Conservation (phyloP, 225 moss, liverwort and hornwort genomes). For the Bryum argenteum region DNA sequence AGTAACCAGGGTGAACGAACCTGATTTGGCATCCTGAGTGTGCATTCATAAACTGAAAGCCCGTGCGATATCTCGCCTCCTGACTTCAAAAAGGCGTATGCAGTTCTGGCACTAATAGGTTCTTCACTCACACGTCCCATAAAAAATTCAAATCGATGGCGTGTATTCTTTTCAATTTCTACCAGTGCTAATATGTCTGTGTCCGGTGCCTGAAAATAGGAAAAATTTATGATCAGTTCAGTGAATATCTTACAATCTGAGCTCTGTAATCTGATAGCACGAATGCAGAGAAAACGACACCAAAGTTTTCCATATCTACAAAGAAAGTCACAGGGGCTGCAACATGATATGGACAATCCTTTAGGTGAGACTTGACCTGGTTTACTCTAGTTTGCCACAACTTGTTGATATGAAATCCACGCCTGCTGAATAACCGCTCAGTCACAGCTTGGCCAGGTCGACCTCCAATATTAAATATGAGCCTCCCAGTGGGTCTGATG, state of each 20-base stretch:
- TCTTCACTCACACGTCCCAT: constrained; percentile 95
- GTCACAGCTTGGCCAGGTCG: constrained; percentile 98
- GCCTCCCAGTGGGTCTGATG: constrained; percentile 81
- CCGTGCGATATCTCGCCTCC: constrained; percentile 98
- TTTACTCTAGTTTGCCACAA: constrained; percentile 98
- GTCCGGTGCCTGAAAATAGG: constrained; percentile 75
- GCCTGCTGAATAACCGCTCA: constrained; percentile 82
- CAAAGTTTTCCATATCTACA: not conserved
- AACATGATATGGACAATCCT: constrained; percentile 8
- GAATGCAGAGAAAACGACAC: not conserved
- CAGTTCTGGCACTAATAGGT: constrained; percentile 92
- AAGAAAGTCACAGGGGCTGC: constrained; percentile 1
- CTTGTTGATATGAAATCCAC: constrained; percentile 89
- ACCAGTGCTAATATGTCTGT: constrained; percentile 97
- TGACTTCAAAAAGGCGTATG: constrained; percentile 83
- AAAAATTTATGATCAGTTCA: not conserved
- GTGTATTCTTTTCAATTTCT: constrained; percentile 98
- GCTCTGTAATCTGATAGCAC: constrained; percentile 10
- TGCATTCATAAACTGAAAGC: constrained; percentile 95
- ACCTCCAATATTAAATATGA: constrained; percentile 99
- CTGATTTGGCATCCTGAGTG: constrained; percentile 88
- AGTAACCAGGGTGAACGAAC: constrained; percentile 34
- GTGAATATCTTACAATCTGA: constrained; percentile 14
- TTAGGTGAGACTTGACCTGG: constrained; percentile 55
- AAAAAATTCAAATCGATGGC: constrained; percentile 96